phyloP scores from a whole-genome alignment of 306 rosid species.

The Castanea sativa region DNA sequence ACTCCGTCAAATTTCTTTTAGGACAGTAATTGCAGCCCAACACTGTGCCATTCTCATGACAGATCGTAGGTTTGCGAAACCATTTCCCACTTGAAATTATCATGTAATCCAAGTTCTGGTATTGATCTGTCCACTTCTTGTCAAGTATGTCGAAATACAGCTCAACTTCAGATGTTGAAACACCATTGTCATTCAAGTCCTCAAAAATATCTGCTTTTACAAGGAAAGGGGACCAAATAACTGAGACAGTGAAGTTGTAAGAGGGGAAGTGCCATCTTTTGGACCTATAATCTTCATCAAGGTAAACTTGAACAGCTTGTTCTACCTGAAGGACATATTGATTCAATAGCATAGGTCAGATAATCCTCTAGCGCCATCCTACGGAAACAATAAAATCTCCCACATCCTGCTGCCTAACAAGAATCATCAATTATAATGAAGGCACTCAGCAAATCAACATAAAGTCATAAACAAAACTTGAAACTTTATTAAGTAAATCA shows the following conservation, averaged over 20 bases:
- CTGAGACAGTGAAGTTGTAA: constrained; percentile 63
- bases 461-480: background rate
- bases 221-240: constrained; percentile 87
- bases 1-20: constrained; percentile 56
- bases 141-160: constrained; percentile 72
- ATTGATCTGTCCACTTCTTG: constrained; percentile 59
- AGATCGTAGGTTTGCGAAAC: constrained; percentile 87
- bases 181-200: constrained; percentile 60
- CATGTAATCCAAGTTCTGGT: constrained; percentile 59
- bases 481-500: background rate
- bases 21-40: constrained; percentile 85
- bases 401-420: constrained; percentile 16
- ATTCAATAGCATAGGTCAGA: constrained; percentile 18
- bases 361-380: background rate
- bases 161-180: constrained; percentile 87
- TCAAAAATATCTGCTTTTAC: constrained; percentile 83
- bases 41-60: constrained; percentile 62
- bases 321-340: constrained; percentile 63
- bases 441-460: background rate
- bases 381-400: background rate
- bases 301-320: constrained; percentile 59
- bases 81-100: constrained; percentile 88
- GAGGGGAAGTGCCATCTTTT: constrained; percentile 73
- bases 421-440: background rate
- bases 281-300: constrained; percentile 73